Evolutionary conservation across 257 asterid genomes (phyloP).

Genomic region (Scutellaria baicalensis): DNA sequence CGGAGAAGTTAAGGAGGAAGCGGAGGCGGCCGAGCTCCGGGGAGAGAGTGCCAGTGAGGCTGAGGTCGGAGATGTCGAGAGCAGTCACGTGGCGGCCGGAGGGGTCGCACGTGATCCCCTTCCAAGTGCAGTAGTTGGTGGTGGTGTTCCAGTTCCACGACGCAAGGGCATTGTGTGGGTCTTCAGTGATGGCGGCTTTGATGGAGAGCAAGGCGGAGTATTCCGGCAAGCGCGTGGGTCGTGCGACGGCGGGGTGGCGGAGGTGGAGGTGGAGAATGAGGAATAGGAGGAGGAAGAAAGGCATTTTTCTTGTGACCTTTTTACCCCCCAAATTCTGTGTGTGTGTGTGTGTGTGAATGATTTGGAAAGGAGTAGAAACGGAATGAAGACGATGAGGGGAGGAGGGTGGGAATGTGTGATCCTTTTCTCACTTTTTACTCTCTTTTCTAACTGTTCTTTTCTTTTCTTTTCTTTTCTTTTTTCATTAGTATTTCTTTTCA

Average conservation of each 20-base stretch:
- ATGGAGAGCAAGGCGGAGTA: constrained; percentile 45
- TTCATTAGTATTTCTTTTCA: too few species aligned
- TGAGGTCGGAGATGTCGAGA: constrained; percentile 48
- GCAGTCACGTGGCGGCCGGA: constrained; percentile 42
- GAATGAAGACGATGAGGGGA: background rate
- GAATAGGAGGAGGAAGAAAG: constrained; percentile 31
- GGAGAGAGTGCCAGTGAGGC: constrained; percentile 46
- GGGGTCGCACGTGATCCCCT: constrained; percentile 51
- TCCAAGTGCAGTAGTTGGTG: constrained; percentile 53
- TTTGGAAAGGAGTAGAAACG: background rate
- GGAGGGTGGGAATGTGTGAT: constrained; percentile 2
- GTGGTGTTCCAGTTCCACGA: constrained; percentile 38
- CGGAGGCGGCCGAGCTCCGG: constrained; percentile 41
- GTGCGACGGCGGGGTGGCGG: constrained; percentile 19
- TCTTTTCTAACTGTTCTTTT: too few species aligned
- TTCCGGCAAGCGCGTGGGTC: constrained; percentile 31
- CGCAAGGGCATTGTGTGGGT: constrained; percentile 43
- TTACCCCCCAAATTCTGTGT: background rate
- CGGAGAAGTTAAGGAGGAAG: constrained; percentile 39
- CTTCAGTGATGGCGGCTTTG: constrained; percentile 49
- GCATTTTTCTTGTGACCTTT: constrained; percentile 22
- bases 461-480: background rate
- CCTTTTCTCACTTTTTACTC: background rate
- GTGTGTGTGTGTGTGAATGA: background rate
- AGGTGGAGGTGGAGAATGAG: constrained; percentile 33